Base-by-base conservation (phyloP, 257 asterid species). In the Solanum microdontum region DNA sequence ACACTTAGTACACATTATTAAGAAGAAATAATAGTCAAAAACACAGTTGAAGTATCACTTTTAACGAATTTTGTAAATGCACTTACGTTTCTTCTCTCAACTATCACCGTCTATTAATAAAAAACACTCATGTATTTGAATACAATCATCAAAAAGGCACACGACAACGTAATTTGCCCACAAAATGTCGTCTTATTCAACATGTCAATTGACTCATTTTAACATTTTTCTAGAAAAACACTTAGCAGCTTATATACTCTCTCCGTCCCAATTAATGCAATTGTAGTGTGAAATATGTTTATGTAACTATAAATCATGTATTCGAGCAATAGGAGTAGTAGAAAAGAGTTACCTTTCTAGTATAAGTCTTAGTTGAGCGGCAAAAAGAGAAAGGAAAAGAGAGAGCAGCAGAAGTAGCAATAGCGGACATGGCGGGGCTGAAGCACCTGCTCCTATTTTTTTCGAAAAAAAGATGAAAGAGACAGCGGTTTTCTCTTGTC, bases 371-470 rank as follows among this genome's bases (percentile, higher is more conserved):
- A 12, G 93, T 77, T 23, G 98, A 93, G 30, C 93, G 93, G 39
- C 89, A 84, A 12, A 88, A 85, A 37, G 98, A 90, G 87, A 94
- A 89, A 2, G 99, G 98, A 45, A 97, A 94, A 28, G 94, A 88
- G 8, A 97, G 98, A 85, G 96, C 96, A 68, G 96, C 92, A 88
- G 98, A 96, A 8, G 98, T 90, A 62, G 99, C 98, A 92, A 94
- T 93, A 92, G 98, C 91, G 94, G 95, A 89, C 99, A 97, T 97
- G 93, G 91, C 91, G 32, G 62, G 58, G 70, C 15, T 62, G 7
- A 0, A 3, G 28, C 15, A 28, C 32, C 39, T 8, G 36, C 60
- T 48, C 2, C 7, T 58, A 15, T 64, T 58, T 66, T 82, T 33
- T 21, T 34, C 5, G 3, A 10, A 2, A 73, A 19, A 21, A 69